Evolutionary conservation across 2,329 filamentous ascomycete genomes (phyloP).

Genomic region (Alternaria angustiovoidea): DNA sequence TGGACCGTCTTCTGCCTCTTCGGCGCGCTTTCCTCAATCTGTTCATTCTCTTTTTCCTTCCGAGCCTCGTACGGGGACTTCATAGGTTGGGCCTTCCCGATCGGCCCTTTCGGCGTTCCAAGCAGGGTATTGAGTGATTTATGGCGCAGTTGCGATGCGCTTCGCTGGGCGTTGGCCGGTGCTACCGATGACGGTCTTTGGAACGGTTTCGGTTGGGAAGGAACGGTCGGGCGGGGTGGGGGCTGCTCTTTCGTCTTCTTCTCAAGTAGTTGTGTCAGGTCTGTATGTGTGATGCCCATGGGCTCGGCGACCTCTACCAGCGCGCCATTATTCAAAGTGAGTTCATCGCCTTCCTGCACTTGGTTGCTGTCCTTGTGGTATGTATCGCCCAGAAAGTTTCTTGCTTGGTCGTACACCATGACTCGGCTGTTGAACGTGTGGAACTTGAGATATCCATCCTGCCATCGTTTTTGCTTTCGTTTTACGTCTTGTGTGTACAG

Average conservation of each 20-base stretch:
- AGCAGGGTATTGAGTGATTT: conserved; percentile 70
- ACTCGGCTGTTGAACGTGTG: conserved; percentile 90
- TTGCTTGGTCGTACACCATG: conserved; percentile 86
- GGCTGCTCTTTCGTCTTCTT: conserved; percentile 64
- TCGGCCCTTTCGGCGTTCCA: conserved; percentile 69
- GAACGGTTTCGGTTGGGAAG: conserved; percentile 30
- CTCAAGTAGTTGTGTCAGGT: conserved; percentile 77
- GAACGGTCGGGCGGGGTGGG: conserved; percentile 25
- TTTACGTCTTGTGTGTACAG: conserved; percentile 86
- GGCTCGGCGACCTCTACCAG: conserved; percentile 83
- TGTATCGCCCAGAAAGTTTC: conserved; percentile 83
- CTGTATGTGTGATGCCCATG: conserved; percentile 76
- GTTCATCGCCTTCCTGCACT: conserved; percentile 82
- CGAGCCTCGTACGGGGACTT: conserved; percentile 72
- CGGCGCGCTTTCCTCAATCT: conserved; percentile 43
- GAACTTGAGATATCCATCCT: conserved; percentile 86
- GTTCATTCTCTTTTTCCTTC: conserved; percentile 39
- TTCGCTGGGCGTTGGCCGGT: conserved; percentile 23
- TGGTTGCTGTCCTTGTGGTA: conserved; percentile 76
- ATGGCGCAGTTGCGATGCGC: conserved; percentile 57
- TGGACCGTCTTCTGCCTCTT: conserved; percentile 51
- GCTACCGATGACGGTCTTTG: conserved; percentile 28
- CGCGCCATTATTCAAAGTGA: conserved; percentile 78
- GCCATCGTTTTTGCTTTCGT: conserved; percentile 91
- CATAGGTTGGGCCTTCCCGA: conserved; percentile 67